phyloP scores from a whole-genome alignment of 2,329 filamentous ascomycete genomes.

The Apiospora marii region DNA sequence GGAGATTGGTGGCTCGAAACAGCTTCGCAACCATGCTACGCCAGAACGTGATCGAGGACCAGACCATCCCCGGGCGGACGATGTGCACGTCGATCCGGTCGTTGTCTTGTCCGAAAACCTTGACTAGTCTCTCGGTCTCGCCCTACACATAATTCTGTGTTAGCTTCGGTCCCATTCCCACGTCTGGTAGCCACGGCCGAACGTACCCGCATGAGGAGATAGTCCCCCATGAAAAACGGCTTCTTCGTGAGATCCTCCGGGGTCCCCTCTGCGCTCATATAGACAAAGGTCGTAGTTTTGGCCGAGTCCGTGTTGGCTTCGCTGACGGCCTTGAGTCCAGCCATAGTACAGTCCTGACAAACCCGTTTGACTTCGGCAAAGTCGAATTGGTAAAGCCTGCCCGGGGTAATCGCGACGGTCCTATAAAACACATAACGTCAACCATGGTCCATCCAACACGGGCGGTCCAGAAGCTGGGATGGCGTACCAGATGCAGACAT shows the following conservation, averaged over 20 bases:
- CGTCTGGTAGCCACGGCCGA: not conserved
- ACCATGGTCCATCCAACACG: too few relatives aligned
- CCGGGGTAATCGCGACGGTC: slow-evolving; percentile 40
- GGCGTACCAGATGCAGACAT: slow-evolving; percentile 45
- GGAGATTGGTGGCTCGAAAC: not conserved
- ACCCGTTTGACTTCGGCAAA: slow-evolving; percentile 37
- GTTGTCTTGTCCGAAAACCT: not conserved
- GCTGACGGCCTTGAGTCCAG: slow-evolving; percentile 37
- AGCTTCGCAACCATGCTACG: not conserved
- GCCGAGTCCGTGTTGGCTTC: slow-evolving; percentile 28
- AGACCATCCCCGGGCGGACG: not conserved
- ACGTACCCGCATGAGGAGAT: slow-evolving; percentile 55
- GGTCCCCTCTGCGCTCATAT: slow-evolving; percentile 53
- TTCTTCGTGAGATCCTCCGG: slow-evolving; percentile 55
- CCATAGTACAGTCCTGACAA: slow-evolving; percentile 35
- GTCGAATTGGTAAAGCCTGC: slow-evolving; percentile 29
- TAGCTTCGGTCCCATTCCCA: not conserved
- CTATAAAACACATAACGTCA: too few relatives aligned
- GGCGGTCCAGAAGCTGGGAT: not conserved
- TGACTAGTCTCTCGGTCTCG: not conserved
- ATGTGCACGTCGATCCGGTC: not conserved
- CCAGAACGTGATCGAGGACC: not conserved
- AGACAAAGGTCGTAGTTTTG: slow-evolving; percentile 43
- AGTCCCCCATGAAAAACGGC: slow-evolving; percentile 48
- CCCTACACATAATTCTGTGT: not conserved